Evolutionary conservation across 345 rosid genomes (phyloP), one percentile per base, ranked within the genome.

Genomic region (Raphanus sativus): DNA sequence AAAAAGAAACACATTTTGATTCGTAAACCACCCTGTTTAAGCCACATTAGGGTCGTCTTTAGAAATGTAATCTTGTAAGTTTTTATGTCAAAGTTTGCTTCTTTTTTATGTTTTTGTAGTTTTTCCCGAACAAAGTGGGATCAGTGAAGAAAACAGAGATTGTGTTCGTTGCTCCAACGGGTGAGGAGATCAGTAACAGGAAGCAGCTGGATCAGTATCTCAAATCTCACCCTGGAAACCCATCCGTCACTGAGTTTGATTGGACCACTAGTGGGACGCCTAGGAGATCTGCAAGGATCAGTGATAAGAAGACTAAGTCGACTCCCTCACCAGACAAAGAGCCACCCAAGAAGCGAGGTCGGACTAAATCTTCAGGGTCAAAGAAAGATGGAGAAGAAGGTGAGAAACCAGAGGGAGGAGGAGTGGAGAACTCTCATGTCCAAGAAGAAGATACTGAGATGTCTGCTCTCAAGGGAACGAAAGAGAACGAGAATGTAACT

Each of bases 211-310:
- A 92, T 79, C 86, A 83, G 81, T 90, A 90, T 80, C 91, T 92
- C 42, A 92, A 90, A 75, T 79, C 96, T 10, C 84, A 90, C 77
- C 89, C 91, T 63, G 93, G 90, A 36, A 89, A 82, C 80, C 96
- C 93, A 0, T 79, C 89, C 1, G 64, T 86, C 55, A 12, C 89
- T 0, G 93, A 87, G 78, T 92, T 92, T 76, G 96, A 92, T 63
- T 92, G 97, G 97, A 87, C 88, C 6, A 90, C 92, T 11, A 91
- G 93, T 72, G 96, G 88, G 81, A 87, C 90, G 8, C 97, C 93
- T n/a, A 90, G 96, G 85, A 81, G 97, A 80, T 90, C 97, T 8
- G 86, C 97, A 60, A 89, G 96, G 80, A 86, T 92, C 84, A 85
- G 89, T 69, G 92, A 50, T 50, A 50, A 82, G 75, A 92, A 89